Base-by-base conservation (phyloP, 2,329 filamentous ascomycete genomes). In the Clonostachys sp. region DNA sequence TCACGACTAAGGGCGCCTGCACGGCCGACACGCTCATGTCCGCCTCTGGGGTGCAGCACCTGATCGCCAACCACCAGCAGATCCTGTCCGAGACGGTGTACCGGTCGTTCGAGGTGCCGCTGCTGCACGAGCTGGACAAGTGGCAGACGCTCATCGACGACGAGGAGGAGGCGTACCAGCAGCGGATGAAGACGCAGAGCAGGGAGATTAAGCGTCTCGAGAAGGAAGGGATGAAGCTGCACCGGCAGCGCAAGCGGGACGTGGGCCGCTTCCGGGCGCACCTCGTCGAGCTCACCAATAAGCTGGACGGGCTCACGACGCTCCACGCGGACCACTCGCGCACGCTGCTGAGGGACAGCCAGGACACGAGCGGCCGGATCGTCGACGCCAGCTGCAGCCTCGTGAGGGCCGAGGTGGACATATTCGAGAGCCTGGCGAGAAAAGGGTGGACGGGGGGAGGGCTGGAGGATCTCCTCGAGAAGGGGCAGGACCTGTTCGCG, bases 11-110 rank as follows among this genome's bases (percentile, higher is more conserved):
- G 41, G 72, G 73, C 41, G 66, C 72, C 35, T 85, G 81, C 65
- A 86, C 83, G 1, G 83, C 82, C 14, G 81, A 86, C 63, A 73
- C 74, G 46, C 70, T 87, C 41, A 68, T 87, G 50, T 75, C 80
- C 33, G 78, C 81, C 12, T 78, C 80, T 34, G 83, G 83, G 35
- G 73, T 86, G 39, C 83, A 87, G 60, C 81, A 86, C 57, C 72
- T 87, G 17, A 72, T 86, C 49, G 83, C 83, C 42, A 87, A 86
- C 65, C 83, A 87, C 68, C 80, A 85, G 61, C 81, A 86, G 59
- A 86, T 87, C 55, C 74, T 87, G 5, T 80, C 75, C 53, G 83
- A 87, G 64, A 86, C 81, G 1, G 80, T 87, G 9, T 86, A 87
- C 63, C 74, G 83, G 47, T 75, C 73, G 49, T 86, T 87, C 60